Base-by-base conservation (phyloP, 2,329 filamentous ascomycete species). In the Botryotinia narcissicola region DNA sequence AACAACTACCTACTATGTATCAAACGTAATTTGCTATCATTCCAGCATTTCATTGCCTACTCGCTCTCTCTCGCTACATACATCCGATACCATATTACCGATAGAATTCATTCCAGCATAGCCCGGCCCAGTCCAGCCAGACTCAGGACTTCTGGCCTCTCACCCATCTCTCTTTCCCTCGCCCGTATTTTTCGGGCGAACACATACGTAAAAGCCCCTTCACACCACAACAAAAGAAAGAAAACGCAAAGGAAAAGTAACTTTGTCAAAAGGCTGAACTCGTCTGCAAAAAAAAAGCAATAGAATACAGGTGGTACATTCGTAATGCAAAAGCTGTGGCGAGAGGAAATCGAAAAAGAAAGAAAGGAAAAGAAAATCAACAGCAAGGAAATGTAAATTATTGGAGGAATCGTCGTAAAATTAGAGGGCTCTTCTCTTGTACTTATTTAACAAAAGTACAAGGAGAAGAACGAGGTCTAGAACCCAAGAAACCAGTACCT, bases 221-320 rank as follows among this genome's bases (percentile, higher is more conserved):
- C n/a, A n/a, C 44, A 44, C 44, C 29, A 4, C 32, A 66, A 72
- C 60, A 54, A 66, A 64, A 57, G 61, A 44, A 72, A 44, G 35
- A 37, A 22, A 25, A 59, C 18, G 57, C 7, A 59, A 59, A 59
- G 29, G 29, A 59, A 59, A 59, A 70, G 37, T 29, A 46, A 64
- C 14, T 54, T 9, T 44, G 37, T 10, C 37, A 32, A 54, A 54
- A 68, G 16, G 64, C 22, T 32, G 22, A 35, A 29, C 61, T 35
- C n/a, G 32, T 29, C 66, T 29, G 40, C n/a, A n/a, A n/a, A 29
- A 18, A 44, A 44, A 42, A 29, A 68, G 48, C 71, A 72, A 68
- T 60, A 69, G 51, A 72, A 60, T 68, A 72, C 71, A 72, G 35
- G 51, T 25, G 46, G 51, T 54, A 68, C 35, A 69, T 51, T 51